These are phyloP conservation scores for Suillus hirtellus DNA, from an alignment of 768 basidiomycete genomes.

Conservation along the genomic window DNA sequence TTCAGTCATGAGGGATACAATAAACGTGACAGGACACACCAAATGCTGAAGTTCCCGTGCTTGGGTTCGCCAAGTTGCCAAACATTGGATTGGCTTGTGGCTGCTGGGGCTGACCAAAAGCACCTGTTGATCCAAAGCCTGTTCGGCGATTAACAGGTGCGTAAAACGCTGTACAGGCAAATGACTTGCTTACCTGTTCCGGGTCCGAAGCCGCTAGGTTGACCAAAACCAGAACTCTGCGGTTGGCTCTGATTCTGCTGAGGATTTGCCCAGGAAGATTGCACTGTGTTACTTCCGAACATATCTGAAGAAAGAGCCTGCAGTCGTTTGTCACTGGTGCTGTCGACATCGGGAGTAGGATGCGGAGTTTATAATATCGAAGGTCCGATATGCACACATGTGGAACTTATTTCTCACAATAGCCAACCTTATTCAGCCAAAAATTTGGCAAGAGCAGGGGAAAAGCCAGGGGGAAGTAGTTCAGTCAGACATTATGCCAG, in stretches of 20 bases:
- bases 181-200: conserved; percentile 44
- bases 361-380: conserved; percentile 23
- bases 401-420: conserved; percentile 26
- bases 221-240: conserved; percentile 65
- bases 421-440: conserved; percentile 1
- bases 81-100: conserved; percentile 82
- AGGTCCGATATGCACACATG: conserved; percentile 22
- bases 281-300: conserved; percentile 55
- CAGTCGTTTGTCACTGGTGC: conserved; percentile 28
- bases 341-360: conserved; percentile 16
- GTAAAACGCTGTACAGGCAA: conserved; percentile 25
- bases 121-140: conserved; percentile 55
- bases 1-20: conserved; percentile 10
- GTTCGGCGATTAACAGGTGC: conserved; percentile 27
- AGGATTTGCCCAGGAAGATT: conserved; percentile 68
- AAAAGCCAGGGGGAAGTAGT: conserved; percentile 2
- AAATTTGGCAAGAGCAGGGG: conserved; percentile 15
- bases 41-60: conserved; percentile 36
- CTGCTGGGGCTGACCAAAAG: conserved; percentile 65
- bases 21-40: conserved; percentile 27
- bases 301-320: conserved; percentile 39
- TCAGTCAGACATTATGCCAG: conserved; percentile 45
- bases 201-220: conserved; percentile 64
- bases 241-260: conserved; percentile 69
- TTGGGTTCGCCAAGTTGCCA: conserved; percentile 52